Percentiles rank a stretch among this genome's conserved stretches.
Evolutionary conservation across 2,329 filamentous ascomycete genomes (phyloP).

Genomic region (Diatrype stigma): DNA sequence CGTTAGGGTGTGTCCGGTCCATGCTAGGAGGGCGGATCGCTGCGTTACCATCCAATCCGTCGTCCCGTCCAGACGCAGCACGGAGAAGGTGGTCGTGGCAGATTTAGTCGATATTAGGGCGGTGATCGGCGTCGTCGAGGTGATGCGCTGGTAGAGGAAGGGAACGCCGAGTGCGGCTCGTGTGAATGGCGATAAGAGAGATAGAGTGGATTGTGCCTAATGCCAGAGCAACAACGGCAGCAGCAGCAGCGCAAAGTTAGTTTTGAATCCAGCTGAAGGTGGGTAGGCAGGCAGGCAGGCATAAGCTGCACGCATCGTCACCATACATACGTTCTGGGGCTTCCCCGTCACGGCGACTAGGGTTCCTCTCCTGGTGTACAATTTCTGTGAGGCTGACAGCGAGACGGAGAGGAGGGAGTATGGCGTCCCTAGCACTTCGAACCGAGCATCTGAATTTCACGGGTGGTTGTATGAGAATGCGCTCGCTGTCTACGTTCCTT

Average conservation of each 20-base stretch:
- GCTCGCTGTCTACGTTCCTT: too few relatives aligned
- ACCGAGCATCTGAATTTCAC: slow-evolving; percentile 69
- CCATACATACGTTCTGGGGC: slow-evolving; percentile 83
- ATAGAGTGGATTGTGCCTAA: slow-evolving; percentile 83
- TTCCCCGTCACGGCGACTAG: slow-evolving; percentile 87
- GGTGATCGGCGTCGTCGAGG: slow-evolving; percentile 81
- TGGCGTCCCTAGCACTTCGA: slow-evolving; percentile 87
- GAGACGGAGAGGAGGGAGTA: slow-evolving; percentile 93
- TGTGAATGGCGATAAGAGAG: slow-evolving; percentile 77
- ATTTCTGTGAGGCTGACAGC: slow-evolving; percentile 85
- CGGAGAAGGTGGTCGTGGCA: slow-evolving; percentile 77
- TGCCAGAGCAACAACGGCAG: not conserved
- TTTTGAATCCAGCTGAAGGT: not conserved
- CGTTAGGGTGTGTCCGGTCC: slow-evolving; percentile 84
- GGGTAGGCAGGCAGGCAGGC: too few relatives aligned
- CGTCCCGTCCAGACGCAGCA: slow-evolving; percentile 86
- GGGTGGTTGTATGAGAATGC: too few relatives aligned
- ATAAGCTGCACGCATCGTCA: not conserved
- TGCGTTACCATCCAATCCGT: slow-evolving; percentile 94
- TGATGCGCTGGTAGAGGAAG: slow-evolving; percentile 90
- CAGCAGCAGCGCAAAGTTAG: not conserved
- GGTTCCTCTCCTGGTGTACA: slow-evolving; percentile 89
- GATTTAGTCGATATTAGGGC: slow-evolving; percentile 86
- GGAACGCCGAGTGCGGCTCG: slow-evolving; percentile 80
- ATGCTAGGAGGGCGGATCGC: slow-evolving; percentile 83